Evolutionary conservation across 371 early-diverging fungal genomes (phyloP).

Genomic region (Catenaria anguillulae): DNA sequence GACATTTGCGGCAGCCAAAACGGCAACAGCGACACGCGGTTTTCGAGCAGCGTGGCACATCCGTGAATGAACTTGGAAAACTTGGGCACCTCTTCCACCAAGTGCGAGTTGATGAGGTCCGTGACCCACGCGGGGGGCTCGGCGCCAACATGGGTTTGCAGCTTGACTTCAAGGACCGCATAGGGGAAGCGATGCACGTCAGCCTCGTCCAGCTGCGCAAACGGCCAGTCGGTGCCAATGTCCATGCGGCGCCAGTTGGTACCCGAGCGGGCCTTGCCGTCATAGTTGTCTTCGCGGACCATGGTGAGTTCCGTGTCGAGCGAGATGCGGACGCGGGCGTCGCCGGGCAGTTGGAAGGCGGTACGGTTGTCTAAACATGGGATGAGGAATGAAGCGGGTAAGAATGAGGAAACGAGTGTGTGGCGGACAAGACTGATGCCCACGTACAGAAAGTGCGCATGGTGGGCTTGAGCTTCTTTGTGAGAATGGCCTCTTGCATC

Average conservation of each 20-base stretch:
- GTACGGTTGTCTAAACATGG: constrained; percentile 98
- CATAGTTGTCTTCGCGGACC: constrained; percentile 88
- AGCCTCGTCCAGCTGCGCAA: constrained; percentile 61
- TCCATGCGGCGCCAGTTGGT: constrained; percentile 93
- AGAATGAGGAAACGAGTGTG: too few relatives aligned
- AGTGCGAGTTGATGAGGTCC: constrained; percentile 71
- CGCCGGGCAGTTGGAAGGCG: constrained; percentile 98
- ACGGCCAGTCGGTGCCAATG: constrained; percentile 83
- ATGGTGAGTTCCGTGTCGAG: constrained; percentile 95
- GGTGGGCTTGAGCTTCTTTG: constrained; percentile 69
- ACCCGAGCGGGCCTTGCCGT: constrained; percentile 51
- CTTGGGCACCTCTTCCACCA: constrained; percentile 94
- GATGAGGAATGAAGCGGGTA: too few relatives aligned
- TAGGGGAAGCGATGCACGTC: constrained; percentile 92
- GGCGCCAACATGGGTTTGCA: constrained; percentile 76
- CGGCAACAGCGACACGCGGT: constrained; percentile 77
- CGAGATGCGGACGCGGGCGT: constrained; percentile 94
- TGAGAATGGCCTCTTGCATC: constrained; percentile 60
- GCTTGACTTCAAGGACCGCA: constrained; percentile 96
- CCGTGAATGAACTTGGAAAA: constrained; percentile 99
- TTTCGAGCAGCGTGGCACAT: constrained; percentile 76
- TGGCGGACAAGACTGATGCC: too few relatives aligned
- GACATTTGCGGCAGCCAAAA: constrained; percentile 97
- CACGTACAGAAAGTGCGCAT: constrained; percentile 15
- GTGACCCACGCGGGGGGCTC: constrained; percentile 90